phyloP scores from a whole-genome alignment of 129 eudicot species.

The Smallanthus sonchifolius region DNA sequence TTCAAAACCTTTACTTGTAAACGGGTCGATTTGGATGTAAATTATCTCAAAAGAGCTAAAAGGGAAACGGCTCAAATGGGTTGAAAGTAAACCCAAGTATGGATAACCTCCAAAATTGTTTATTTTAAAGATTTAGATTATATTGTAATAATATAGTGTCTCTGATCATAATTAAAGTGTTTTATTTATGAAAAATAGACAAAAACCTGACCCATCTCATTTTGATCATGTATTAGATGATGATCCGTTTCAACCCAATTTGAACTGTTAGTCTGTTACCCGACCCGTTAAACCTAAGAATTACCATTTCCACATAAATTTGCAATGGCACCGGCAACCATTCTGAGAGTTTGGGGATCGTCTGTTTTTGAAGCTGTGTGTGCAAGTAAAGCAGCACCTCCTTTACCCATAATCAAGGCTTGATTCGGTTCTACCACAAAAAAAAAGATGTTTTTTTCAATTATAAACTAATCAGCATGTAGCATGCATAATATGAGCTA shows the following conservation, averaged over 20 bases:
- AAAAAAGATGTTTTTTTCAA: not conserved
- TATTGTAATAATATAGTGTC: not conserved
- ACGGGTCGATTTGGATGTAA: not conserved
- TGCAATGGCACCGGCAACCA: conserved; percentile 99
- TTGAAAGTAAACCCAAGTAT: not conserved
- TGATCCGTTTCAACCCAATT: not conserved
- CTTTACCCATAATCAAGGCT: conserved; percentile 77
- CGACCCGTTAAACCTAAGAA: not conserved
- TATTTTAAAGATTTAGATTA: not conserved
- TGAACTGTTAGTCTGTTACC: not conserved
- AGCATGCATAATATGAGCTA: not conserved
- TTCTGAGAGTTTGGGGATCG: conserved; percentile 93
- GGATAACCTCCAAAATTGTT: too few relatives aligned
- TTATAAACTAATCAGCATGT: conserved; percentile 18
- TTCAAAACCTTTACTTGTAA: not conserved
- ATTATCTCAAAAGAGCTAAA: not conserved
- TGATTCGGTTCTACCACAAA: conserved; percentile 69
- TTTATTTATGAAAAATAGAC: not conserved
- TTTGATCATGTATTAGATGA: not conserved
- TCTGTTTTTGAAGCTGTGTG: conserved; percentile 72
- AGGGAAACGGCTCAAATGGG: not conserved
- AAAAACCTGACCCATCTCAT: not conserved
- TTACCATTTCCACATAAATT: conserved; percentile 95
- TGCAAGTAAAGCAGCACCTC: conserved; percentile 79
- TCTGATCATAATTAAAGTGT: not conserved